Conservation (phyloP, 2,329 filamentous ascomycete genomes). For the Phoma herbarum region DNA sequence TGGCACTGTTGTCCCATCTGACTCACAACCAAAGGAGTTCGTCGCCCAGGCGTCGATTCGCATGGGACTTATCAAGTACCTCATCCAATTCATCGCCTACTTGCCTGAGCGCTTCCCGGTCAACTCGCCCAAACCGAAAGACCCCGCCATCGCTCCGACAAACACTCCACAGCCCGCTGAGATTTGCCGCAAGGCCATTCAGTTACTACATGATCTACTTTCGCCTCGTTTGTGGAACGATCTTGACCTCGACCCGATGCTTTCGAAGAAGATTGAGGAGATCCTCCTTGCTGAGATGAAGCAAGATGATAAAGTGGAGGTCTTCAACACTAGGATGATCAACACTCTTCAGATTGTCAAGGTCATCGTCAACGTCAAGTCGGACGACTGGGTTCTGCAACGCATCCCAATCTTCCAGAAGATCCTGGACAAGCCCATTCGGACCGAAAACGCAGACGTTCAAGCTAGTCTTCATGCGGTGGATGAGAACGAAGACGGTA, state of each 20-base stretch:
- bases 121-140: conserved; percentile 56
- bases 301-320: conserved; percentile 65
- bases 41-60: conserved; percentile 65
- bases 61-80: conserved; percentile 88
- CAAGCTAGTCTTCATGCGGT: conserved; percentile 88
- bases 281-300: conserved; percentile 77
- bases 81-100: conserved; percentile 93
- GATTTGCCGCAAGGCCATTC: conserved; percentile 84
- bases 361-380: conserved; percentile 85
- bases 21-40: conserved; percentile 58
- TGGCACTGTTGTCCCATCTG: conserved; percentile 63
- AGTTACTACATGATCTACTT: conserved; percentile 82
- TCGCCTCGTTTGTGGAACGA: conserved; percentile 92
- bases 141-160: conserved; percentile 40
- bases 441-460: conserved; percentile 87
- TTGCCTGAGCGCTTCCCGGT: conserved; percentile 85
- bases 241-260: conserved; percentile 82
- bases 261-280: conserved; percentile 87
- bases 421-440: conserved; percentile 86
- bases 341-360: conserved; percentile 94
- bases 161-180: conserved; percentile 69
- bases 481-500: conserved; percentile 74
- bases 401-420: conserved; percentile 83
- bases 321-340: conserved; percentile 85
- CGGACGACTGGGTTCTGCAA: conserved; percentile 87